Conservation (phyloP, 1,284 basidiomycete genomes). For the Trichosporon asahii region DNA sequence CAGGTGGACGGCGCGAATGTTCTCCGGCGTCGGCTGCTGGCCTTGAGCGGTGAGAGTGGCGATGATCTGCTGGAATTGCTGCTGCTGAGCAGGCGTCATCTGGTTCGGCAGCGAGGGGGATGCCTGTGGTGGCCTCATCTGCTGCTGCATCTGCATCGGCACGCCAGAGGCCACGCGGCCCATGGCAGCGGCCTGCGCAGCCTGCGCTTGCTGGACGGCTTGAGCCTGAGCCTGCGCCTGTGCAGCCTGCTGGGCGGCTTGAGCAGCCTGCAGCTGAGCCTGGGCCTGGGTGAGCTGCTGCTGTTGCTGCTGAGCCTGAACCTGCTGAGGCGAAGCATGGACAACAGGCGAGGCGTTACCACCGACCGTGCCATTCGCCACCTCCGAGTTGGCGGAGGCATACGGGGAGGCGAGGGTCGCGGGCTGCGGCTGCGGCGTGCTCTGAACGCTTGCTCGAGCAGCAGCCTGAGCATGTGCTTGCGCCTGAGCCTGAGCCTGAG, state of each 20-base stretch:
- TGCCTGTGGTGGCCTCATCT: slow-evolving; percentile 26
- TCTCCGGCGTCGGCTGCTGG: slow-evolving; percentile 37
- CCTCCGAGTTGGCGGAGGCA: not conserved
- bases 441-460: slow-evolving; percentile 1
- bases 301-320: slow-evolving; percentile 15
- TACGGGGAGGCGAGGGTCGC: slow-evolving; percentile 1
- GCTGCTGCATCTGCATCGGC: slow-evolving; percentile 27
- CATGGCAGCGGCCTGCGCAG: slow-evolving; percentile 20
- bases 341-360: slow-evolving; percentile 1
- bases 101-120: not conserved
- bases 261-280: slow-evolving; percentile 13
- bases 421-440: not conserved
- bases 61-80: slow-evolving; percentile 35
- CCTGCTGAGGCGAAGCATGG: slow-evolving; percentile 14
- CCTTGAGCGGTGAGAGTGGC: slow-evolving; percentile 34
- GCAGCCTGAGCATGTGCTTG: slow-evolving; percentile 15
- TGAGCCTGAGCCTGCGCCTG: slow-evolving; percentile 21
- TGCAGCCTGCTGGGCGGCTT: slow-evolving; percentile 13
- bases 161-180: slow-evolving; percentile 18
- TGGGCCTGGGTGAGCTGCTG: slow-evolving; percentile 10
- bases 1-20: slow-evolving; percentile 29
- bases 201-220: slow-evolving; percentile 14
- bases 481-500: slow-evolving; percentile 17
- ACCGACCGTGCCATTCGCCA: not conserved
- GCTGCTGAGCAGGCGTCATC: slow-evolving; percentile 22